Percentiles rank a stretch among this genome's conserved stretches.
These are phyloP conservation scores for Acanthochlamys bracteata DNA, from an alignment of 106 monocot genomes.

Conservation along the genomic window DNA sequence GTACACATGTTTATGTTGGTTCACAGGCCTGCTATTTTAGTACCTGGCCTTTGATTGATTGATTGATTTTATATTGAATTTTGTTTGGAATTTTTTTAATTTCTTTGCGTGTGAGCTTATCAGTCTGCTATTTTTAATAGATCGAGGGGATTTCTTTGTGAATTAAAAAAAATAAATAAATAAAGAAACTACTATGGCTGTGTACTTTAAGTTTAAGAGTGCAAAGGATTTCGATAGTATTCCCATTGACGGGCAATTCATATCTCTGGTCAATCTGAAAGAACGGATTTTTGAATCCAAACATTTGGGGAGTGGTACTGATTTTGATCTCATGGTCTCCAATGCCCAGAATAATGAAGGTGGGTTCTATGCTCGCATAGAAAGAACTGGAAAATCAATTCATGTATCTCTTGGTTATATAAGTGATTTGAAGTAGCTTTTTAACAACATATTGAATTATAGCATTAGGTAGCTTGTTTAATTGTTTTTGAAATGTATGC, in stretches of 20 bases:
- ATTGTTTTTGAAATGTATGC: too few relatives aligned
- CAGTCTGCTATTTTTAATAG: constrained; percentile 6
- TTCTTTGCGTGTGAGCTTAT: constrained; percentile 4
- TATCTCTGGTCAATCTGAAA: constrained; percentile 87
- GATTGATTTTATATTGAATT: neutral
- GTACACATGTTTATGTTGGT: constrained; percentile 22
- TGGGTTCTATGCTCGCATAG: constrained; percentile 28
- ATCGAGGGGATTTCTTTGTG: constrained; percentile 5
- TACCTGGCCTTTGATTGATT: constrained; percentile 17
- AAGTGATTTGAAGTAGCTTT: too few relatives aligned
- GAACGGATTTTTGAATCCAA: constrained; percentile 96
- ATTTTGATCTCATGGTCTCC: constrained; percentile 91
- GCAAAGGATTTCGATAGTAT: constrained; percentile 87
- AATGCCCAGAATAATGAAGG: constrained; percentile 97
- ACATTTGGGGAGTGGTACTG: constrained; percentile 90
- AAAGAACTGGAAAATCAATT: neutral
- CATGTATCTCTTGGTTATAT: neutral
- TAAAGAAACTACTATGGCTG: constrained; percentile 53
- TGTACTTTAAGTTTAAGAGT: constrained; percentile 99
- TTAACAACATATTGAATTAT: too few relatives aligned
- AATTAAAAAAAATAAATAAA: constrained; percentile 17
- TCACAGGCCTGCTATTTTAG: constrained; percentile 18
- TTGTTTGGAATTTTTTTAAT: neutral
- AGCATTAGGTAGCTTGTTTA: too few relatives aligned
- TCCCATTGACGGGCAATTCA: constrained; percentile 92